Base-by-base conservation (phyloP, 306 rosid genomes). In the Begonia loranthoides region DNA sequence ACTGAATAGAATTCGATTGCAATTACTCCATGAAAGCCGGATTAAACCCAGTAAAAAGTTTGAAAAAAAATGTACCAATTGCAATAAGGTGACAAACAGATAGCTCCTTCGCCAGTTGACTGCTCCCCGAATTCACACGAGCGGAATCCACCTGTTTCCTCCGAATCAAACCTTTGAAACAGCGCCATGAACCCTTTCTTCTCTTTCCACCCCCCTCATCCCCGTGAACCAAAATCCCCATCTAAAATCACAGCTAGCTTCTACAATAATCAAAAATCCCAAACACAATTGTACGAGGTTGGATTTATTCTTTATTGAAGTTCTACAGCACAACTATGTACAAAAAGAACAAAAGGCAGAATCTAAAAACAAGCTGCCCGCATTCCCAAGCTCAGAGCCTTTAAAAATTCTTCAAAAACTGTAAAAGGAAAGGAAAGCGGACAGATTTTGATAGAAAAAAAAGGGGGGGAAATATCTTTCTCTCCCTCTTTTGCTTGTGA, bases 121-220 rank as follows among this genome's bases (percentile, higher is more conserved):
- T 64, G 71, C 58, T 54, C 13, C 59, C n/a, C 2, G 70, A 19
- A 49, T 67, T 64, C 10, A 50, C 33, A 39, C 59, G 54, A 43
- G 59, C 78, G 48, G 94, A 85, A 59, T 89, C 97, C 13, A 80
- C 95, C 67, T 67, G 84, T 57, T 89, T 89, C 58, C 81, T 76
- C 47, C 97, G 55, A 9, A 78, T 69, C 72, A 89, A 64, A 38
- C 77, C 77, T 55, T 60, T 73, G 17, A 71, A 61, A 15, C 75
- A 66, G 64, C 61, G 36, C 75, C 84, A 62, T 70, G 84, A 68
- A 52, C 73, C 60, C 56, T 50, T 45, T 16, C 54, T 64, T 56
- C 73, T 66, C 45, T 51, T 62, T 50, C 60, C 57, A 50, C 55
- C 63, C 38, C 63, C 67, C 21, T 71, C 75, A 19, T 56, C 61